These are phyloP conservation scores for Nemania serpens DNA, from an alignment of 2,329 filamentous ascomycete species.

Conservation along the genomic window DNA sequence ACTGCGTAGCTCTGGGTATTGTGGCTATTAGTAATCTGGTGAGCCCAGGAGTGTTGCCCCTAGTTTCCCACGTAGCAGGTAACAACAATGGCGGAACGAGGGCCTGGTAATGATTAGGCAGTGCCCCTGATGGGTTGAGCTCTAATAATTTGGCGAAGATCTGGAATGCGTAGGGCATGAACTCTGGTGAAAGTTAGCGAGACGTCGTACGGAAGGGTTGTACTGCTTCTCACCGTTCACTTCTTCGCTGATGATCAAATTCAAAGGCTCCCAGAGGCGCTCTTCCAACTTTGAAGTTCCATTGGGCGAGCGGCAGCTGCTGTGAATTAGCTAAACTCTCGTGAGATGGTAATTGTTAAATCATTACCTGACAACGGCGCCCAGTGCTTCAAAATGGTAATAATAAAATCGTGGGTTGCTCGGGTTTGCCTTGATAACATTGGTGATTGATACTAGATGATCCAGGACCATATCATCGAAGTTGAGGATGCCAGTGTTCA, in stretches of 20 bases:
- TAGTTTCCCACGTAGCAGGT: slow-evolving; percentile 86
- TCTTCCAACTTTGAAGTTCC: slow-evolving; percentile 77
- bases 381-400: slow-evolving; percentile 94
- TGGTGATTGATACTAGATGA: slow-evolving; percentile 86
- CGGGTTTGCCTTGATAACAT: slow-evolving; percentile 90
- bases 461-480: slow-evolving; percentile 79
- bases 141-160: slow-evolving; percentile 90
- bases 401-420: slow-evolving; percentile 99
- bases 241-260: slow-evolving; percentile 77
- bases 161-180: slow-evolving; percentile 96
- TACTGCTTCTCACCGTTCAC: slow-evolving; percentile 66
- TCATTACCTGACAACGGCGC: slow-evolving; percentile 74
- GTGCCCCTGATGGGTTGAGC: slow-evolving; percentile 75
- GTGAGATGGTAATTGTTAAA: not conserved
- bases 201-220: not conserved
- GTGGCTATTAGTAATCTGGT: slow-evolving; percentile 83
- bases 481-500: slow-evolving; percentile 77
- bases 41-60: slow-evolving; percentile 90
- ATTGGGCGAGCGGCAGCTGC: slow-evolving; percentile 66
- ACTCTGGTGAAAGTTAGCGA: slow-evolving; percentile 64
- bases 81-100: slow-evolving; percentile 79
- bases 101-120: slow-evolving; percentile 80
- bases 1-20: slow-evolving; percentile 74
- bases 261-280: slow-evolving; percentile 82
- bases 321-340: not conserved